A percentile compares a stretch with the other conserved stretches of the same genome.
phyloP scores from a whole-genome alignment of 2,329 filamentous ascomycete species.

The Colletotrichum tofieldiae region DNA sequence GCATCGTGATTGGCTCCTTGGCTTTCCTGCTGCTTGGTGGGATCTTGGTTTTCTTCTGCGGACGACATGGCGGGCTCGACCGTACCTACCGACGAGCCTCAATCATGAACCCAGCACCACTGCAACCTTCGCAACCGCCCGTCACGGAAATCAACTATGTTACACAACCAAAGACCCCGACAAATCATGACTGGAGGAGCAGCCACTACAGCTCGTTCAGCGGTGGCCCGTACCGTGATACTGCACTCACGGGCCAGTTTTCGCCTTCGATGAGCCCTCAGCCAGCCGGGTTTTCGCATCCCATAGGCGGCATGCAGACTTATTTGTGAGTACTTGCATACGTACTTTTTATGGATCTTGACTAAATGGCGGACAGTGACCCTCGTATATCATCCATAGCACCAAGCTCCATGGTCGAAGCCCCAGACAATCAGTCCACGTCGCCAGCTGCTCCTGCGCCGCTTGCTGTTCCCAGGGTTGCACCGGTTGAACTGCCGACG shows the following conservation, averaged over 20 bases:
- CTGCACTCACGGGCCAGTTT: slow-evolving; percentile 6
- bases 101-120: neutral
- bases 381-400: slow-evolving; percentile 33
- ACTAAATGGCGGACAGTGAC: slow-evolving; percentile 3
- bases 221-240: slow-evolving; percentile 44
- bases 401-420: slow-evolving; percentile 35
- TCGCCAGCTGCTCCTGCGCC: slow-evolving; percentile 32
- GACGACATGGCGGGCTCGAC: slow-evolving; percentile 57
- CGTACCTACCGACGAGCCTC: slow-evolving; percentile 53
- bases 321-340: slow-evolving; percentile 49
- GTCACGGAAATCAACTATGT: slow-evolving; percentile 34
- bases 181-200: slow-evolving; percentile 46
- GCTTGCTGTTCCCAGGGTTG: neutral
- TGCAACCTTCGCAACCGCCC: slow-evolving; percentile 1
- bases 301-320: slow-evolving; percentile 28
- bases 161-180: slow-evolving; percentile 49
- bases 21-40: slow-evolving; percentile 61
- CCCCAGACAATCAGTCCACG: slow-evolving; percentile 34
- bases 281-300: slow-evolving; percentile 17
- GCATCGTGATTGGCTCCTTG: slow-evolving; percentile 69
- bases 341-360: slow-evolving; percentile 15
- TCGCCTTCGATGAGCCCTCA: slow-evolving; percentile 43
- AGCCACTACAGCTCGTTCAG: slow-evolving; percentile 46
- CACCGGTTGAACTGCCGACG: slow-evolving; percentile 55
- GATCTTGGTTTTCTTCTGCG: slow-evolving; percentile 64